Evolutionary conservation across 371 early-diverging fungal species (phyloP), one percentile per base, ranked within the genome.

Genomic region (Dichotomocladium elegans): DNA sequence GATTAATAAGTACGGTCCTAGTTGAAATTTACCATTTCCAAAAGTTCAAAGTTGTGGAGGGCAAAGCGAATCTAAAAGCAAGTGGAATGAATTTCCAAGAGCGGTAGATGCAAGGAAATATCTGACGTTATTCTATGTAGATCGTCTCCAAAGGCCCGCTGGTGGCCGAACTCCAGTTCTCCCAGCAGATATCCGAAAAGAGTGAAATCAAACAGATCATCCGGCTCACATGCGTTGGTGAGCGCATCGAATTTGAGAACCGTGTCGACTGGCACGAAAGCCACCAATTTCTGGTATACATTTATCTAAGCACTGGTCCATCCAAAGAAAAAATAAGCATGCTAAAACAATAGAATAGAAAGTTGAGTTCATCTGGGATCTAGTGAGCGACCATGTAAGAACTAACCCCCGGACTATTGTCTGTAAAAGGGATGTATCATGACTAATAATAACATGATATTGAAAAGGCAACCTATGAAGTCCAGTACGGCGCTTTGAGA

Each of bases 231-330:
- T 70, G 69, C 37, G 57, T 66, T 4, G 85, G 89, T 17, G 69
- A 80, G 25, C 68, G 85, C 1, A 47, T 97, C 29, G 96, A 95
- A 44, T 98, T 97, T 75, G 86, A 84, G 19, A 93, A 77, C 53
- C 61, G 77, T 21, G 92, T 93, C 3, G 83, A 90, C 29, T 98
- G 99, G 99, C 69, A 92, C 48, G 99, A 98, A 68, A 91, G 81
- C 65, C 89, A 90, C 55, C 82, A 85, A 53, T 79, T 93, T 31
- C 68, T 98, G 76, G 82, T 79, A 75, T 59, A 47, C 12, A 4
- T 27, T 17, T 17, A 21, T 29, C 4, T 10, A 10, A 14, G 11
- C 6, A 1, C 11, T 46, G 1, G 25, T 21, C 27, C 0, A 15
- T 15, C n/a, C n/a, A n/a, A n/a, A n/a, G n/a, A n/a, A n/a, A n/a